These are phyloP conservation scores for Albifimbria verrucaria DNA, from an alignment of 2,329 filamentous ascomycete genomes.

Conservation along the genomic window DNA sequence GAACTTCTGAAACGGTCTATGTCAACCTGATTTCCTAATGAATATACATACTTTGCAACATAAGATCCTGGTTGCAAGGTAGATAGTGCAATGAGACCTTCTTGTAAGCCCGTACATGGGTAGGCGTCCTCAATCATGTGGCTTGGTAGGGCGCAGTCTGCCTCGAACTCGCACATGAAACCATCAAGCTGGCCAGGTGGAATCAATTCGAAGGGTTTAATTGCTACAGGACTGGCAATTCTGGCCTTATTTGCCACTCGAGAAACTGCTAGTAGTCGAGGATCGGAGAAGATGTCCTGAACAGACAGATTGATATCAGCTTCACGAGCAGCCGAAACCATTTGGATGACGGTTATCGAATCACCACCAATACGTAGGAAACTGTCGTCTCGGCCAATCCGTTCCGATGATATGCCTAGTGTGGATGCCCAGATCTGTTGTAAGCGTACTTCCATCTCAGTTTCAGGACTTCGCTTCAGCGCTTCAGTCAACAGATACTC, in stretches of 20 bases:
- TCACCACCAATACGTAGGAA: conserved; percentile 12
- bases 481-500: neutral
- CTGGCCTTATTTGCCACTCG: too few species aligned
- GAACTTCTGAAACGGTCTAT: conserved; percentile 5
- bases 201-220: conserved; percentile 25
- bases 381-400: conserved; percentile 8
- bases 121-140: conserved; percentile 27
- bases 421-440: conserved; percentile 12
- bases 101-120: conserved; percentile 30
- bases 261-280: conserved; percentile 11
- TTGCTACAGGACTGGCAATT: conserved; percentile 21
- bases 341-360: conserved; percentile 10
- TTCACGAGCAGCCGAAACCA: conserved; percentile 6
- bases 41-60: conserved; percentile 20
- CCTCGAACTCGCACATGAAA: conserved; percentile 3
- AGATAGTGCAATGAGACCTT: conserved; percentile 17
- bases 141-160: conserved; percentile 5
- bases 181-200: conserved; percentile 9
- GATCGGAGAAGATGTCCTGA: conserved; percentile 7
- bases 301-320: conserved; percentile 4
- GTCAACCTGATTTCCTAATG: neutral
- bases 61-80: conserved; percentile 29
- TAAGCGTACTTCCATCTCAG: conserved; percentile 4
- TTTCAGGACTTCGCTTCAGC: neutral
- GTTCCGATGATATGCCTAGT: conserved; percentile 5